Evolutionary conservation across 139 green algal species (phyloP), one percentile per base, ranked within the genome.

Genomic region (Coccomyxa sp.): DNA sequence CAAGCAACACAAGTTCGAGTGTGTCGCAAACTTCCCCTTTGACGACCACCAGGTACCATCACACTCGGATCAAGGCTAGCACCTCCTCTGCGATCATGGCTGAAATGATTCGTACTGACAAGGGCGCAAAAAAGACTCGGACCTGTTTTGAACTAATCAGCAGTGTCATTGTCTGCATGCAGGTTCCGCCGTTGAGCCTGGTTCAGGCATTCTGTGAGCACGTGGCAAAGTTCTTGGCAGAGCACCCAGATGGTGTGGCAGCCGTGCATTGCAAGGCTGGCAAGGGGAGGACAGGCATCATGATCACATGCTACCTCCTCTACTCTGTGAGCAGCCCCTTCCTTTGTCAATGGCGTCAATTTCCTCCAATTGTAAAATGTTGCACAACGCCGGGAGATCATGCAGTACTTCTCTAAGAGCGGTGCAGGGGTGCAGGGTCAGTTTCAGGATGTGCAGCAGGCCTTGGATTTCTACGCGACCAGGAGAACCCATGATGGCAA

Each of bases 191-290:
- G 1, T 84, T 95, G 81, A 67, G 81, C n/a, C 77, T 93, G 77
- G 60, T 95, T 12, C 76, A 87, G 38, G 77, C 81, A 0, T 91
- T 95, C 45, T 92, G 86, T 74, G 71, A 87, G 17, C 84, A 92
- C 63, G 90, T 89, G 15, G 77, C 85, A 23, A 84, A 81, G 21
- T 94, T 87, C 87, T 87, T 95, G 74, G 45, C 59, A 15, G 81
- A 81, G 10, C 25, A 89, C 85, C 67, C 79, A 16, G 31, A 82
- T 21, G 89, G 93, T 60, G 85, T 92, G 38, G 84, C 90, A 13
- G 90, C 87, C 0, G 88, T 96, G 67, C 92, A 96, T 85, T 96
- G 92, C 91, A 96, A 96, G 82, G 92, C 92, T 27, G 92, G 92
- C 67, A 95, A 95, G 80, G 90, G 91, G 10, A 85, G 92, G n/a